Percentiles rank a stretch among this genome's conserved stretches.
Evolutionary conservation across 2,329 filamentous ascomycete species (phyloP).

Genomic region (Stagonosporopsis vannaccii): DNA sequence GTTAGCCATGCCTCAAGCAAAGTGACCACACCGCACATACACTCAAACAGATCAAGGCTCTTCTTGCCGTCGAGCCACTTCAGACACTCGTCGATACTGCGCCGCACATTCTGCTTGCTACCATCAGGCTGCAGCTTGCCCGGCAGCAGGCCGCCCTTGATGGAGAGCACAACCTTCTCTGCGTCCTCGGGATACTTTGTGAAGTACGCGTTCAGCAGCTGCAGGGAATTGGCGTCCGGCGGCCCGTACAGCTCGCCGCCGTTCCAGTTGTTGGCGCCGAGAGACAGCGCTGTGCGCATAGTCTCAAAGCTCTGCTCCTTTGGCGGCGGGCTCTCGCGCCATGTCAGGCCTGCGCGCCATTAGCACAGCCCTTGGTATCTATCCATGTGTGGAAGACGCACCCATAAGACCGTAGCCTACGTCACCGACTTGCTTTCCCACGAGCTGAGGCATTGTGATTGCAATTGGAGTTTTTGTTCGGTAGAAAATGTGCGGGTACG

Average conservation of each 20-base stretch:
- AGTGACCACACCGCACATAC: conserved; percentile 6
- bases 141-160: conserved; percentile 56
- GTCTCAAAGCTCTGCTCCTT: conserved; percentile 52
- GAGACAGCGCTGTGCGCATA: conserved; percentile 53
- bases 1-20: neutral
- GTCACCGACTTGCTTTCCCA: conserved; percentile 49
- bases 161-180: conserved; percentile 58
- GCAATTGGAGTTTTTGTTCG: neutral
- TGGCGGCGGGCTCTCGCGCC: conserved; percentile 50
- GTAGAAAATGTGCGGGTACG: neutral
- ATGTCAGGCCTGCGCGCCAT: conserved; percentile 56
- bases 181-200: conserved; percentile 60
- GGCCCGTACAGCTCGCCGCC: conserved; percentile 59
- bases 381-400: conserved; percentile 10
- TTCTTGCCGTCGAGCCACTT: conserved; percentile 56
- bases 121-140: conserved; percentile 51
- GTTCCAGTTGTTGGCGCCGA: conserved; percentile 59
- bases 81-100: conserved; percentile 57
- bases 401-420: conserved; percentile 60
- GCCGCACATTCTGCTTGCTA: conserved; percentile 49
- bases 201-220: conserved; percentile 60
- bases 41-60: conserved; percentile 58
- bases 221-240: conserved; percentile 55
- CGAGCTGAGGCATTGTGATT: conserved; percentile 43
- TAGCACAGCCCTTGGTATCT: too few relatives aligned